Conservation (phyloP, 169 alveolate species). For the Plasmodium fragile region DNA sequence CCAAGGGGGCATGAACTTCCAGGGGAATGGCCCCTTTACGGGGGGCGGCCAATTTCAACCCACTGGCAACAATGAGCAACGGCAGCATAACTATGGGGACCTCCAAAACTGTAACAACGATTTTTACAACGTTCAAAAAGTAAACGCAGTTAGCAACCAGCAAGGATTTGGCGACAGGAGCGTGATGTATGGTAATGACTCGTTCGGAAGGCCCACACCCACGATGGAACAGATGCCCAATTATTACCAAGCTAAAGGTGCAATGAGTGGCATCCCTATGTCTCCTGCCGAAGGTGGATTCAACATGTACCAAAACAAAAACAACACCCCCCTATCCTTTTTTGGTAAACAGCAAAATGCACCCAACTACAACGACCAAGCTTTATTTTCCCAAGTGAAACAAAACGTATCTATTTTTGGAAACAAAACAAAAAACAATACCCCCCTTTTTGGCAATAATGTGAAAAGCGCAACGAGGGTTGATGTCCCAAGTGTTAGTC, state of each 20-base stretch:
- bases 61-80: neutral
- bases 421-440: constrained; percentile 14
- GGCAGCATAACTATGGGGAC: neutral
- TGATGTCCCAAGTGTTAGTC: constrained; percentile 4
- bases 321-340: neutral
- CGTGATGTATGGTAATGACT: constrained; percentile 13
- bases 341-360: neutral
- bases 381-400: constrained; percentile 23
- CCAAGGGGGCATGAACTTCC: neutral
- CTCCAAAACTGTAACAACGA: neutral
- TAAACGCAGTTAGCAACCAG: neutral
- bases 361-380: neutral
- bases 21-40: neutral
- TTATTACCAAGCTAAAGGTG: neutral
- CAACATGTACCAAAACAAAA: neutral
- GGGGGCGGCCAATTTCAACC: neutral
- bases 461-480: neutral
- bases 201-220: neutral
- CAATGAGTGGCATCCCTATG: neutral
- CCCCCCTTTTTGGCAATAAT: constrained; percentile 51
- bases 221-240: neutral
- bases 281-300: neutral
- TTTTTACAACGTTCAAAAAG: neutral
- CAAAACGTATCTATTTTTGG: constrained; percentile 67
- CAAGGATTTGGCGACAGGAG: neutral